phyloP scores from a whole-genome alignment of 73 alveolate species.

The Tetrahymena thermophila region DNA sequence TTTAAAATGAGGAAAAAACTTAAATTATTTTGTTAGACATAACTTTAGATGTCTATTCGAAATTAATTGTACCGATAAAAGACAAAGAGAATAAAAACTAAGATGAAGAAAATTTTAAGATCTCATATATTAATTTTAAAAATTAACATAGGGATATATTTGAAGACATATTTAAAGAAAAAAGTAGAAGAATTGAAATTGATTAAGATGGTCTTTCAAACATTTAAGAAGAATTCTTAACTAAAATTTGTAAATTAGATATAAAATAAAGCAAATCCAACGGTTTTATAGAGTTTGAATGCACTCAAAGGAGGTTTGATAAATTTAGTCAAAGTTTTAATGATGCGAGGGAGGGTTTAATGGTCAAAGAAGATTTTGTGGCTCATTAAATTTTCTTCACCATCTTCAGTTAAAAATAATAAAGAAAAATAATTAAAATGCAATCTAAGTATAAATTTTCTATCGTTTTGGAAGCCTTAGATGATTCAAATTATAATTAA shows the following conservation, averaged over 20 bases:
- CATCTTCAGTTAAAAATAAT: too few species aligned
- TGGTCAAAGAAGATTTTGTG: background rate
- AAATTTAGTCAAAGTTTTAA: background rate
- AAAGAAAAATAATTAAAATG: too few species aligned
- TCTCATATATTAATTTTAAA: background rate
- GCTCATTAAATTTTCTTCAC: background rate
- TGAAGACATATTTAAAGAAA: too few species aligned
- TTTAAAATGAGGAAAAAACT: background rate
- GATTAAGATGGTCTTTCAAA: too few species aligned
- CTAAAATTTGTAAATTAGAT: too few species aligned
- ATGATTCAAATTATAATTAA: background rate
- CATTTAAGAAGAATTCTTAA: too few species aligned
- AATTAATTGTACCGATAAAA: background rate
- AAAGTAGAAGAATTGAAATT: too few species aligned
- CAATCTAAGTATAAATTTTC: background rate
- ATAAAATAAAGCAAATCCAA: too few species aligned
- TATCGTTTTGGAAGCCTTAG: background rate
- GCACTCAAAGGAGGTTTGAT: too few species aligned
- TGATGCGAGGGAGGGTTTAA: background rate
- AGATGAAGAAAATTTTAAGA: background rate
- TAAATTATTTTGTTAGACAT: background rate
- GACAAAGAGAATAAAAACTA: background rate
- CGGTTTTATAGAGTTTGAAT: too few species aligned
- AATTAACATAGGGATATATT: too few species aligned
- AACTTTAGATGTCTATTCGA: background rate